These are phyloP conservation scores for Diplodia intermedia DNA, from an alignment of 2,329 filamentous ascomycete species.

Conservation along the genomic window DNA sequence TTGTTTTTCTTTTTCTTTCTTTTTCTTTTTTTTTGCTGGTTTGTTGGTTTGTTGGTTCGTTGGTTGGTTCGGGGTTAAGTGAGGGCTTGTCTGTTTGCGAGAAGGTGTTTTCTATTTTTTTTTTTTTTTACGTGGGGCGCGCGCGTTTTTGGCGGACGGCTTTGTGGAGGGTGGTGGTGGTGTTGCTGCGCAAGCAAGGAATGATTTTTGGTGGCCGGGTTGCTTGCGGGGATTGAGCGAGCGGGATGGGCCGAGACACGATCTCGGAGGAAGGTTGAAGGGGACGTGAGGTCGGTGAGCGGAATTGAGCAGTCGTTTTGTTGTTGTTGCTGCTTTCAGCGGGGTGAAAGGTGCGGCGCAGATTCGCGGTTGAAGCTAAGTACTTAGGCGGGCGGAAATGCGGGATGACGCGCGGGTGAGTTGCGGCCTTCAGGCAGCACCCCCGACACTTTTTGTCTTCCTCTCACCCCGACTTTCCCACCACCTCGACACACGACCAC, in stretches of 20 bases:
- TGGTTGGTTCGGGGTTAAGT: no score
- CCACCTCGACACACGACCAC: background rate
- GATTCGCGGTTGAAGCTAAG: background rate
- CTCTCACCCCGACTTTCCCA: background rate
- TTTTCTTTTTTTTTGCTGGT: no score
- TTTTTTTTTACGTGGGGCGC: background rate
- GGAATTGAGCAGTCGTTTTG: background rate
- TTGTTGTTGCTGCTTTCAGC: background rate
- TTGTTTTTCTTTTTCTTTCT: background rate
- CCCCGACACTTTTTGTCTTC: background rate
- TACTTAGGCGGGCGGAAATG: background rate
- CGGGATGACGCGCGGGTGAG: constrained; percentile 6
- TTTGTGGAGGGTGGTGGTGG: no score
- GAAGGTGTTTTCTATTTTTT: no score
- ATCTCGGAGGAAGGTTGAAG: background rate
- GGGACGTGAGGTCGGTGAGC: background rate
- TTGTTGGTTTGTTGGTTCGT: background rate
- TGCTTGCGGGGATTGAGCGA: background rate
- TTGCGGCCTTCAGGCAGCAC: background rate
- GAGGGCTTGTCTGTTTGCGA: no score
- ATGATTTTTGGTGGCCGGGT: background rate
- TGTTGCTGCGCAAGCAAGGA: background rate
- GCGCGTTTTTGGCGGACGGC: no score
- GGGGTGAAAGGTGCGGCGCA: background rate
- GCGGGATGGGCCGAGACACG: background rate